Evolutionary conservation across 495 filamentous ascomycete genomes (phyloP).

Genomic region (Arthonia radiata): DNA sequence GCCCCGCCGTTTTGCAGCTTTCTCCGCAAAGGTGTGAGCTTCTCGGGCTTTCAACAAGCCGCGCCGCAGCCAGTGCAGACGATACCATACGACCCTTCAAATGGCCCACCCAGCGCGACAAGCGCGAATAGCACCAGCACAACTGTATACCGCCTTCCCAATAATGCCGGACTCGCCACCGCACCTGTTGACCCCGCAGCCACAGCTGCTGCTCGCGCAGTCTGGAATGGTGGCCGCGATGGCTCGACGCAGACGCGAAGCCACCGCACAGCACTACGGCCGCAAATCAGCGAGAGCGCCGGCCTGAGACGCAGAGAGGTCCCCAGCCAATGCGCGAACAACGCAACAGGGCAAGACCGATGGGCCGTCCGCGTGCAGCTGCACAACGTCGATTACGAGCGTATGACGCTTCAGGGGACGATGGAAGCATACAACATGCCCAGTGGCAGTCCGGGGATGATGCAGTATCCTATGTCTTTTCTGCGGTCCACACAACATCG

Average conservation of each 20-base stretch:
- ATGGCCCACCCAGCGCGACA: neutral
- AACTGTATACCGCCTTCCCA: conserved; percentile 8
- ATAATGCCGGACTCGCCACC: conserved; percentile 6
- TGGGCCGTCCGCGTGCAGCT: conserved; percentile 56
- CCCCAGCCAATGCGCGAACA: conserved; percentile 1
- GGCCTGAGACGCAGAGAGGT: conserved; percentile 3
- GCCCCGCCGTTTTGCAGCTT: conserved; percentile 38
- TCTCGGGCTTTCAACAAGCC: conserved; percentile 36
- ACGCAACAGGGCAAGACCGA: conserved; percentile 25
- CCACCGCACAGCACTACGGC: conserved; percentile 2
- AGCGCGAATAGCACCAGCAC: conserved; percentile 5
- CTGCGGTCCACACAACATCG: conserved; percentile 1
- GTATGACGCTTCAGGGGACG: conserved; percentile 43
- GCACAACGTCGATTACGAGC: conserved; percentile 35
- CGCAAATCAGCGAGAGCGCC: conserved; percentile 5
- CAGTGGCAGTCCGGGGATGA: too few relatives aligned
- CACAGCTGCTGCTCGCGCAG: too few relatives aligned
- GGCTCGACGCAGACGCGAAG: conserved; percentile 2
- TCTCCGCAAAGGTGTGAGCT: conserved; percentile 35
- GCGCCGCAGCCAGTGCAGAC: conserved; percentile 6
- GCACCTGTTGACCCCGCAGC: conserved; percentile 7
- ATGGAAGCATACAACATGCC: conserved; percentile 66
- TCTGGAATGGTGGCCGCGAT: conserved; percentile 11
- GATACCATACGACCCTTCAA: conserved; percentile 7
- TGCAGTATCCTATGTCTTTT: conserved; percentile 9